Evolutionary conservation across 2,329 filamentous ascomycete species (phyloP), one percentile per base, ranked within the genome.

Genomic region (Akanthomyces dipterigenus): DNA sequence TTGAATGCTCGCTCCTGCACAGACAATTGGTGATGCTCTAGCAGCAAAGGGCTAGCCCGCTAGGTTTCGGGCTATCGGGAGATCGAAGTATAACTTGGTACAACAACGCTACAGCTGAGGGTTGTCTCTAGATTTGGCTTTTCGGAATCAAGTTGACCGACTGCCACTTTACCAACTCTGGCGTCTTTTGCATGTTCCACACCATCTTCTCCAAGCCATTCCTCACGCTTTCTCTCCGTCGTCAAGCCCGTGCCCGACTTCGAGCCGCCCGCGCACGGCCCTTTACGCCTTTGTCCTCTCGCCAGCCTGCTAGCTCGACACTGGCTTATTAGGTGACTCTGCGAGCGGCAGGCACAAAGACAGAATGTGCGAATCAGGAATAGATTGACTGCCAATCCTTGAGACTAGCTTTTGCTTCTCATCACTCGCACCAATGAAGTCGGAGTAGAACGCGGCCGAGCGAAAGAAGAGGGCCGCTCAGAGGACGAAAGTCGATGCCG

Each of bases 241-340:
- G 54, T 56, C 43, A 28, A 46, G 55, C 7, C 55, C 55, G 55
- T 57, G 55, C 55, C 55, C 55, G 18, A 46, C 40, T 48, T 28
- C 31, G 31, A 57, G 28, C 34, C 31, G 55, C 43, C 31, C n/a
- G 45, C 55, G 55, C 45, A 58, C 45, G 55, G 55, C 55, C 55
- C 46, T 58, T 58, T 58, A 18, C n/a, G 31, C 42, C 20, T 16
- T 31, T n/a, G 36, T 48, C 24, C 31, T 45, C 43, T 42, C 43
- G 20, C 36, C 50, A 42, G 18, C 26, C 31, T 20, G 12, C 24
- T 55, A 16, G 24, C 26, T 38, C 9, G 42, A 26, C 26, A 49
- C 5, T 49, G 43, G 34, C 55, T 22, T 9, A 22, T 3, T 5
- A 45, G 42, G 42, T 22, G 42, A n/a, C 18, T 20, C 5, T 22